Conservation (phyloP, 139 green algal species). For the Micractinium conductrix region DNA sequence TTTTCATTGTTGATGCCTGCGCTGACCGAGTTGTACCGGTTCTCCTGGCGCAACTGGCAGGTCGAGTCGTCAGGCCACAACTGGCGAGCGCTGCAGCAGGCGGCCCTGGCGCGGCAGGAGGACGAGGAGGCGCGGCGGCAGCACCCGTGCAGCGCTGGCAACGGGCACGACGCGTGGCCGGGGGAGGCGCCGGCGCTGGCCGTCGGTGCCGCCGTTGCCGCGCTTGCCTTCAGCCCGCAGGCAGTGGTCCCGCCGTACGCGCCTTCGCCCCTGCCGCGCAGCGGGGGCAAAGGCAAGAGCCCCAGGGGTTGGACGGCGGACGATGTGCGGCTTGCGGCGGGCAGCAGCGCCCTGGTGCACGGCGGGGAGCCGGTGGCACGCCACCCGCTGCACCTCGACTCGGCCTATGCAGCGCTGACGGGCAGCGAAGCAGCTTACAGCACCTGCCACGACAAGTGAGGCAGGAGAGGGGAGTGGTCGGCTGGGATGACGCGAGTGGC, state of each 20-base stretch:
- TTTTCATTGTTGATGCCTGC: not conserved
- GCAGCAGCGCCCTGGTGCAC: not conserved
- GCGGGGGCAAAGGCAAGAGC: not conserved
- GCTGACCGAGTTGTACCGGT: not conserved
- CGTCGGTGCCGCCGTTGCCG: not conserved
- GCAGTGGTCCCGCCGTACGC: not conserved
- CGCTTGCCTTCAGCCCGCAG: not conserved
- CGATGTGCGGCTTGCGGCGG: constrained; percentile 30
- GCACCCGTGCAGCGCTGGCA: not conserved
- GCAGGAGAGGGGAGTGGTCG: not conserved
- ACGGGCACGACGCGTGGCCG: not conserved
- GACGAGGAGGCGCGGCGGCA: constrained; percentile 1
- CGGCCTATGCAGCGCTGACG: constrained; percentile 4
- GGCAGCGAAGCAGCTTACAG: constrained; percentile 66
- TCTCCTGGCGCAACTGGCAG: not conserved
- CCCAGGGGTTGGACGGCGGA: constrained; percentile 24
- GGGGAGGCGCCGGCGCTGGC: not conserved
- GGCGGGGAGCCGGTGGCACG: not conserved
- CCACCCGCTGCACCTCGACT: not conserved
- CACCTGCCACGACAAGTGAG: constrained; percentile 63
- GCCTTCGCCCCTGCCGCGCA: not conserved
- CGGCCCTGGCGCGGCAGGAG: not conserved
- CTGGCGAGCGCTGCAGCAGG: constrained; percentile 22
- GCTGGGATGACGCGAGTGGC: not conserved
- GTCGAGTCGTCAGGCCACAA: constrained; percentile 17